Evolutionary conservation across 768 basidiomycete species (phyloP).

Genomic region (Scleroderma bovista): DNA sequence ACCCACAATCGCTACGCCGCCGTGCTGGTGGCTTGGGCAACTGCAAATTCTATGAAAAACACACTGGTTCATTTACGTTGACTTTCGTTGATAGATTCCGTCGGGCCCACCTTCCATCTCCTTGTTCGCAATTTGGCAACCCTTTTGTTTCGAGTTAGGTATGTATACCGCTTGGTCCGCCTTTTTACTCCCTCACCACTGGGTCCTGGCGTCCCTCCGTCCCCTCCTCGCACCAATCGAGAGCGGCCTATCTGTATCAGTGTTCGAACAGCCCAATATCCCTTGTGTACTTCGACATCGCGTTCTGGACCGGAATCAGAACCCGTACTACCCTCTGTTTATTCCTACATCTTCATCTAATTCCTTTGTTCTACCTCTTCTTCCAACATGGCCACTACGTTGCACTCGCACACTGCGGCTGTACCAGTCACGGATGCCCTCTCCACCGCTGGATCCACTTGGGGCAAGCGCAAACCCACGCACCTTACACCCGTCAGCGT

Average conservation of each 20-base stretch:
- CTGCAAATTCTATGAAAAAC: background rate
- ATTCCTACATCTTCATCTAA: conserved; percentile 5
- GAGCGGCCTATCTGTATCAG: background rate
- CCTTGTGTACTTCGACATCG: background rate
- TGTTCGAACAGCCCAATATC: background rate
- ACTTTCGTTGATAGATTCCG: background rate
- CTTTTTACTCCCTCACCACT: conserved; percentile 9
- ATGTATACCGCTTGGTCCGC: conserved; percentile 1
- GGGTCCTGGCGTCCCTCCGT: conserved; percentile 12
- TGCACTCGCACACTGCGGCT: conserved; percentile 1
- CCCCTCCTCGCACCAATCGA: background rate
- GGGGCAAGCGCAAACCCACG: conserved; percentile 23
- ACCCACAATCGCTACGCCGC: background rate
- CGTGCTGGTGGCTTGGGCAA: background rate
- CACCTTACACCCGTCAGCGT: conserved; percentile 18
- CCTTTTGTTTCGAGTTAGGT: conserved; percentile 18
- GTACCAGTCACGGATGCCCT: background rate
- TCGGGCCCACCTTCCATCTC: background rate
- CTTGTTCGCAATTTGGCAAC: conserved; percentile 4
- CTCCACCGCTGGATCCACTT: conserved; percentile 7
- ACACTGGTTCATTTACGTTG: background rate
- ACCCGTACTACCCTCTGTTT: background rate
- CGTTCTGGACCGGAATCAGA: conserved; percentile 24
- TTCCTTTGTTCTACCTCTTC: conserved; percentile 1
- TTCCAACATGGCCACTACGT: conserved; percentile 1